These are phyloP conservation scores for Xylaria grammica DNA, from an alignment of 495 filamentous ascomycete genomes.

Conservation along the genomic window DNA sequence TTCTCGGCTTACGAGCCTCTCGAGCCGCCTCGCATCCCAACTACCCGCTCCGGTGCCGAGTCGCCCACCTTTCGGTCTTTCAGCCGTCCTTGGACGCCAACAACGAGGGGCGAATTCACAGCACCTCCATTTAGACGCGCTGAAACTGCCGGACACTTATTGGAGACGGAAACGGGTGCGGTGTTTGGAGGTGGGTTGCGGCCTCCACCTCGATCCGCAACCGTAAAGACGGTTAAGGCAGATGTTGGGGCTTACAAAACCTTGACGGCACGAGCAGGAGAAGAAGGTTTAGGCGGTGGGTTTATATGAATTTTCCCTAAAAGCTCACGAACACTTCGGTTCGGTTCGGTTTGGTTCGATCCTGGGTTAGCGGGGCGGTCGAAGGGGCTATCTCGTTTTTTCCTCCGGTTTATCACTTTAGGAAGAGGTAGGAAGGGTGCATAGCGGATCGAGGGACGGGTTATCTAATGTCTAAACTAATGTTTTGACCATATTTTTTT, in stretches of 20 bases:
- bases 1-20: conserved; percentile 21
- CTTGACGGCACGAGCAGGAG: conserved; percentile 22
- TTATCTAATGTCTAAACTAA: conserved; percentile 21
- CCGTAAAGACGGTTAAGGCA: conserved; percentile 11
- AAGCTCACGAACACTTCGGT: too few relatives aligned
- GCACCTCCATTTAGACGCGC: conserved; percentile 22
- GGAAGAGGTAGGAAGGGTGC: conserved; percentile 11
- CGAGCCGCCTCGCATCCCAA: conserved; percentile 18
- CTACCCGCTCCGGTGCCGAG: conserved; percentile 21
- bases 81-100: conserved; percentile 33
- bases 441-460: conserved; percentile 15
- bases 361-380: neutral
- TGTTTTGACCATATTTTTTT: conserved; percentile 12
- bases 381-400: conserved; percentile 5
- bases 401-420: neutral
- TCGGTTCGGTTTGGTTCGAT: neutral
- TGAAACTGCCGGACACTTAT: conserved; percentile 22
- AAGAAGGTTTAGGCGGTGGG: conserved; percentile 26
- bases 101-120: neutral
- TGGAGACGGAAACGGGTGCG: neutral
- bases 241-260: conserved; percentile 20
- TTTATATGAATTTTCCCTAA: conserved; percentile 26
- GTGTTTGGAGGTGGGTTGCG: conserved; percentile 3
- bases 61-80: conserved; percentile 34
- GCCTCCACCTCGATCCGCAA: conserved; percentile 28